Evolutionary conservation across 371 early-diverging fungal genomes (phyloP), one percentile per base, ranked within the genome.

Genomic region (Smittium mucronatum): DNA sequence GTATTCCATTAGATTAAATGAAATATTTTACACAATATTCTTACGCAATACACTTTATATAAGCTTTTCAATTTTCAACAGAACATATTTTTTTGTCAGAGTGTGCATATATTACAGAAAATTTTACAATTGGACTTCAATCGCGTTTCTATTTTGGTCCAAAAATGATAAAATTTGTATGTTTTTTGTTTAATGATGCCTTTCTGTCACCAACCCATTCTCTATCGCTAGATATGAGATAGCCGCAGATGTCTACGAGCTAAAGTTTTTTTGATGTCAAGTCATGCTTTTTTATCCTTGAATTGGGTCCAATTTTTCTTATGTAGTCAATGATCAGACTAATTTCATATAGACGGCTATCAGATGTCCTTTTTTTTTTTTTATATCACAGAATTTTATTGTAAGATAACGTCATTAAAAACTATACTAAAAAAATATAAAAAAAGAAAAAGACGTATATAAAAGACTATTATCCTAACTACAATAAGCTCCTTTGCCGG

Each of bases 11-110:
- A 5, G 63, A 61, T 5, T 28, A 61, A 30, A 11, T 28, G 26
- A 58, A 15, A n/a, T 2, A 0, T n/a, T 36, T 28, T 1, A 63
- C 63, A 28, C 67, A 28, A 8, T 69, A 47, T 58, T 68, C 21
- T 30, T 64, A 32, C 1, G 70, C 68, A 26, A 76, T 34, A 2
- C 74, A 36, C 0, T 68, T 57, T 47, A 31, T 64, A 5, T 64
- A 64, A 25, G 33, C 31, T 2, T 17, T 33, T 11, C 33, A 64
- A 21, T 17, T 31, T 15, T 33, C 33, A 34, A 64, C 32, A 2
- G 64, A 33, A 31, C 64, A 64, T 28, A 28, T 21, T 26, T 2
- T 15, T 25, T 64, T 36, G 25, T 34, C 31, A 2, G 15, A 26
- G 36, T 64, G 64, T 64, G 16, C 25, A 64, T 33, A 26, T 21